Conservation (phyloP, 495 filamentous ascomycete species). For the Staphylotrichum tortipilum region DNA sequence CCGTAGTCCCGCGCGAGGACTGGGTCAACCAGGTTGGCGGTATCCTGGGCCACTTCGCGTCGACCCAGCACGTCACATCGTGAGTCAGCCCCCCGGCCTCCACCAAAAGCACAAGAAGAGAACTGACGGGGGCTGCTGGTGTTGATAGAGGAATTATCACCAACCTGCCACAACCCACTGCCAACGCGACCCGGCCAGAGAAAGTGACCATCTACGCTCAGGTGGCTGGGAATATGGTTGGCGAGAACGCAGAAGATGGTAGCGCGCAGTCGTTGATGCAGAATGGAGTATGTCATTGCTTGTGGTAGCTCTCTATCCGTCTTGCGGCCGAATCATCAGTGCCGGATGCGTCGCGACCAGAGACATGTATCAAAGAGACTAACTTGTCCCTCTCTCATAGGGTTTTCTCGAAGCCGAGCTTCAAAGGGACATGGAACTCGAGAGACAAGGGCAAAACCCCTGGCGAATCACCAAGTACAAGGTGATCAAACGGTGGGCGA, state of each 20-base stretch:
- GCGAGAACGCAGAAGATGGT: neutral
- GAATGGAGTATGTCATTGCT: slow-evolving; percentile 17
- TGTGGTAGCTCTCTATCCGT: neutral
- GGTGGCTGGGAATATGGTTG: slow-evolving; percentile 10
- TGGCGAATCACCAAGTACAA: slow-evolving; percentile 24
- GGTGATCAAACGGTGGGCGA: slow-evolving; percentile 7
- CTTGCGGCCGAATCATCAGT: neutral
- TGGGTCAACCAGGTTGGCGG: slow-evolving; percentile 13
- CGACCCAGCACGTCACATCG: slow-evolving; percentile 22
- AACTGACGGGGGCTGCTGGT: neutral
- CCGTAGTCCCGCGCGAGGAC: slow-evolving; percentile 10
- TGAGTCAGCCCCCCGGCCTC: neutral
- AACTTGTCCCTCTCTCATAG: neutral
- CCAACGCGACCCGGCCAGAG: slow-evolving; percentile 10
- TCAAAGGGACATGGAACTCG: slow-evolving; percentile 14
- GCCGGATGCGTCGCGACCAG: neutral
- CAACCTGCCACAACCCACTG: slow-evolving; percentile 18
- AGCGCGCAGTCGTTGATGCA: slow-evolving; percentile 13
- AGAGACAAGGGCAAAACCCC: slow-evolving; percentile 20
- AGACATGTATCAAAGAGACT: neutral
- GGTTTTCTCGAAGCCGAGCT: slow-evolving; percentile 16
- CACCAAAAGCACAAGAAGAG: neutral
- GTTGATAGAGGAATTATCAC: slow-evolving; percentile 14
- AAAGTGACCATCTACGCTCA: slow-evolving; percentile 12
- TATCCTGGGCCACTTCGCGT: slow-evolving; percentile 14